These are phyloP conservation scores for Sporothrix curviconia DNA, from an alignment of 2,329 filamentous ascomycete genomes.

Conservation along the genomic window DNA sequence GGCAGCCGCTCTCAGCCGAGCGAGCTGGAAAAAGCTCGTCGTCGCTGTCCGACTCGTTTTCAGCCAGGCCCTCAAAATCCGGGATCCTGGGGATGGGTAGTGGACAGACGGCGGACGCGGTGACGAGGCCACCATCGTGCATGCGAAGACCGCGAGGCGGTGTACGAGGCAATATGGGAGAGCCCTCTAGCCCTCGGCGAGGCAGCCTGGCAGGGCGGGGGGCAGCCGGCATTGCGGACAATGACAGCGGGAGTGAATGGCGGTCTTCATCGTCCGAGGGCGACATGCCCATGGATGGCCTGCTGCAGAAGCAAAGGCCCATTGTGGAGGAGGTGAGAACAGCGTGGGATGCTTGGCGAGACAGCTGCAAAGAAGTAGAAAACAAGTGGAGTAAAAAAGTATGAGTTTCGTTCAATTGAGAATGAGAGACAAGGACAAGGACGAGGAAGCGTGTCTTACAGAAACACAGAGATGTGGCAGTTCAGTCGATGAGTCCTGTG, in stretches of 20 bases:
- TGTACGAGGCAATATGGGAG: neutral
- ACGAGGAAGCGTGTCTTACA: neutral
- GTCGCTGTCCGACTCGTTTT: conserved; percentile 37
- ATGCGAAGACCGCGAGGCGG: neutral
- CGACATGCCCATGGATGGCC: conserved; percentile 3
- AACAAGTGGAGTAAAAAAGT: neutral
- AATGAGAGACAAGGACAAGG: neutral
- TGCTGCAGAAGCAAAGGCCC: conserved; percentile 20
- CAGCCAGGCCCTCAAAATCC: conserved; percentile 22
- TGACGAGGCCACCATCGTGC: neutral
- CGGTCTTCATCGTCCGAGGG: neutral
- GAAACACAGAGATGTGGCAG: neutral
- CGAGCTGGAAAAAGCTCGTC: conserved; percentile 25
- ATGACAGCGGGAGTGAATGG: conserved; percentile 3
- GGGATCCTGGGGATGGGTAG: conserved; percentile 13
- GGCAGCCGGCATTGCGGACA: neutral
- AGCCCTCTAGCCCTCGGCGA: neutral
- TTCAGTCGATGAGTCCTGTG: neutral
- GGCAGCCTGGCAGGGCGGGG: conserved; percentile 5
- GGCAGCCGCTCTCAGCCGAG: neutral
- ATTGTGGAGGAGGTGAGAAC: conserved; percentile 1
- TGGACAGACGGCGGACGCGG: neutral
- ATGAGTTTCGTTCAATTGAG: neutral
- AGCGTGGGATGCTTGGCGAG: neutral
- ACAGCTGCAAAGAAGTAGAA: neutral